A percentile compares a stretch with the other conserved stretches of the same genome.
Conservation (phyloP, 75 land plant species). For the Selaginella tamariscina region DNA sequence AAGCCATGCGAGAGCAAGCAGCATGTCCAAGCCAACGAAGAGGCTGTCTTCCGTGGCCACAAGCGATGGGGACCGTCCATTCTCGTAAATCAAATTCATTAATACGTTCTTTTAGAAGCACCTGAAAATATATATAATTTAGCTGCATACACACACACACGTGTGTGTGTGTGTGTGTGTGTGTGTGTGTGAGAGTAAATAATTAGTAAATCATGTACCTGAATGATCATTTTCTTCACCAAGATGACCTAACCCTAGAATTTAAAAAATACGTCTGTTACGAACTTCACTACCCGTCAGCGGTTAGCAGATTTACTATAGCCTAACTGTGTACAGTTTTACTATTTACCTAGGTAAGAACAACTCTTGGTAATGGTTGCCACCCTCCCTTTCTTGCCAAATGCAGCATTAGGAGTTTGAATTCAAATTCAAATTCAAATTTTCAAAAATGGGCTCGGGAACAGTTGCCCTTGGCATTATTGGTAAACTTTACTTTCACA, state of each 20-base stretch:
- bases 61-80: not conserved
- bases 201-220: not conserved
- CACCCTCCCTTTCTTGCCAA: not conserved
- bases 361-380: not conserved
- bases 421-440: not conserved
- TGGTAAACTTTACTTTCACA: not conserved
- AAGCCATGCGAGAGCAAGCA: conserved; percentile 18
- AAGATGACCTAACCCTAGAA: not conserved
- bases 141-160: no score
- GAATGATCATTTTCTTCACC: not conserved
- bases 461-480: not conserved
- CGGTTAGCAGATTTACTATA: no score
- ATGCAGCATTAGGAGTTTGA: not conserved
- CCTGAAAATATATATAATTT: not conserved
- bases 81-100: not conserved
- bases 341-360: no score
- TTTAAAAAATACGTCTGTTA: no score
- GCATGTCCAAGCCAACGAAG: conserved; percentile 21
- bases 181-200: no score
- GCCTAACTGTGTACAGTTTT: not conserved
- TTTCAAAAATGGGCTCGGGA: not conserved
- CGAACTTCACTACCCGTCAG: no score
- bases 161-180: no score
- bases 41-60: conserved; percentile 16
- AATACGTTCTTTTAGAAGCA: not conserved